Evolutionary conservation across 345 rosid species (phyloP).

Genomic region (Dipteronia sinensis): DNA sequence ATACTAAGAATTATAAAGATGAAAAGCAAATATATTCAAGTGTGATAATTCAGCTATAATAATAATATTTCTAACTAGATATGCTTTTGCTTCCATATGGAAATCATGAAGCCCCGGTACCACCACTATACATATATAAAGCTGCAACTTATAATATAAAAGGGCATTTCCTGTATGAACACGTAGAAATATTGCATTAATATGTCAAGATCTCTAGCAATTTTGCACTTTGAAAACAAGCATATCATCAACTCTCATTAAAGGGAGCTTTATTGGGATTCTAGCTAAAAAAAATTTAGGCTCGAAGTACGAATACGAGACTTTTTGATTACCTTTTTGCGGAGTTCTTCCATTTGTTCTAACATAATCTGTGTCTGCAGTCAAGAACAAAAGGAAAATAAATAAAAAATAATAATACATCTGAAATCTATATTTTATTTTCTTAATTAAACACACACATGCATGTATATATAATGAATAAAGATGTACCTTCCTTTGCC

Average conservation of each 20-base stretch:
- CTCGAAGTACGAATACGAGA: not conserved
- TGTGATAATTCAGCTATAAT: not conserved
- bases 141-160: not conserved
- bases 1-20: not conserved
- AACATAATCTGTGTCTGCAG: constrained; percentile 69
- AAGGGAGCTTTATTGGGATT: no score
- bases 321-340: constrained; percentile 57
- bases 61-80: no score
- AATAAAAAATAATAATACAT: no score
- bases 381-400: not conserved
- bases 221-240: no score
- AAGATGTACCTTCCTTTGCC: constrained; percentile 69
- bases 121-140: not conserved
- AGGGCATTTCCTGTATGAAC: not conserved
- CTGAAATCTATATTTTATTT: no score
- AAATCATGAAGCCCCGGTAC: not conserved
- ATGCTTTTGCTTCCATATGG: not conserved
- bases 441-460: not conserved
- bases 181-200: not conserved
- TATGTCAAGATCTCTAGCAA: not conserved
- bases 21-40: not conserved
- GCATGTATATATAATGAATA: not conserved
- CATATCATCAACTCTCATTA: no score
- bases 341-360: constrained; percentile 85
- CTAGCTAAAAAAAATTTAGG: no score